Conservation (phyloP, 2,329 filamentous ascomycete genomes). For the Ascochyta clinopodiicola region DNA sequence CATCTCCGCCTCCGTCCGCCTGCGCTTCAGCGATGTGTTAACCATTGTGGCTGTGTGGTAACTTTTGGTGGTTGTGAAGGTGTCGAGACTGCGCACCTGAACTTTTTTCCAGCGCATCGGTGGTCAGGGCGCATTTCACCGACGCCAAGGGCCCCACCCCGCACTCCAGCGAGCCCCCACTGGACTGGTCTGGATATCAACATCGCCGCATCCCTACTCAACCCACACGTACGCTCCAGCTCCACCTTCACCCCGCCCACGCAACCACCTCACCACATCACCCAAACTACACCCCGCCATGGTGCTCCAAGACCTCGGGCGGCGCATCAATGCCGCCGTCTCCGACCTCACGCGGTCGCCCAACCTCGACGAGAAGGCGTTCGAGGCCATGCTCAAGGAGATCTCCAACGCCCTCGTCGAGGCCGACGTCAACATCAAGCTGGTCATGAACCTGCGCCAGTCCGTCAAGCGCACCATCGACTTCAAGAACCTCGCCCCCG, state of each 20-base stretch:
- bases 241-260: not conserved
- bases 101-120: conserved; percentile 30
- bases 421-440: conserved; percentile 95
- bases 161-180: conserved; percentile 25
- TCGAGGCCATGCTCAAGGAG: conserved; percentile 98
- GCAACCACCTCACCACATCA: not conserved
- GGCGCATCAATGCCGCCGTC: conserved; percentile 97
- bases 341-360: conserved; percentile 88
- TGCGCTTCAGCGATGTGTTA: conserved; percentile 57
- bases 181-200: conserved; percentile 20
- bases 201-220: conserved; percentile 13
- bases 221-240: not conserved
- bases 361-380: conserved; percentile 97
- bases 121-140: conserved; percentile 27
- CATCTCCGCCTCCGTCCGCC: conserved; percentile 66
- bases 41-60: conserved; percentile 39
- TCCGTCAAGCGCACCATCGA: conserved; percentile 91
- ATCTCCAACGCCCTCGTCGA: conserved; percentile 95
- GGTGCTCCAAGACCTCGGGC: conserved; percentile 98
- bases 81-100: conserved; percentile 8
- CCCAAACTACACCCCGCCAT: conserved; percentile 58
- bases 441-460: conserved; percentile 89
- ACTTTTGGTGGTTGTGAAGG: conserved; percentile 2
- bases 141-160: conserved; percentile 37
- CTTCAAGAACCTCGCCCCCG: conserved; percentile 88